phyloP scores from a whole-genome alignment of 2,329 filamentous ascomycete species.

The Whalleya microplaca region DNA sequence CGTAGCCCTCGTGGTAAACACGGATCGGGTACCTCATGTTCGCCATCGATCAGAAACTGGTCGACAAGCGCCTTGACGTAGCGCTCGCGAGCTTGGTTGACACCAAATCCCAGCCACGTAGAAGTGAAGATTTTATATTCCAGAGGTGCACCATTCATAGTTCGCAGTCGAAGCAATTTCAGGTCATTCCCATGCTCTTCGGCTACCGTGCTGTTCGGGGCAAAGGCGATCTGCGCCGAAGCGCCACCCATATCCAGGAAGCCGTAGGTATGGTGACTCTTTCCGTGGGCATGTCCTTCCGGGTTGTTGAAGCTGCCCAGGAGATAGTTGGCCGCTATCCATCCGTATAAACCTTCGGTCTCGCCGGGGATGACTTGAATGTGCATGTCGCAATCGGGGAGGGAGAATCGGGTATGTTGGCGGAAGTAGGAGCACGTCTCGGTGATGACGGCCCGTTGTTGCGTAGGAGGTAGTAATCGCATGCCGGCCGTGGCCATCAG shows the following conservation, averaged over 20 bases:
- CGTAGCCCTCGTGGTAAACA: constrained; percentile 82
- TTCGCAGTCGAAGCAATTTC: constrained; percentile 83
- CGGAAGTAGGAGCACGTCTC: constrained; percentile 84
- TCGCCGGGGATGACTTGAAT: constrained; percentile 95
- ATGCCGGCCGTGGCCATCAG: constrained; percentile 95
- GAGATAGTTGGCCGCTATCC: constrained; percentile 96
- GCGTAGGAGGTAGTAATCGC: constrained; percentile 75
- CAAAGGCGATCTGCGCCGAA: constrained; percentile 96
- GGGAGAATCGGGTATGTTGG: constrained; percentile 74
- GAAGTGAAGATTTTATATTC: constrained; percentile 94
- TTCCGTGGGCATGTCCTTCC: constrained; percentile 75
- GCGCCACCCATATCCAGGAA: constrained; percentile 99
- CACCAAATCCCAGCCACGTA: constrained; percentile 97
- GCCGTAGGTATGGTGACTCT: constrained; percentile 91
- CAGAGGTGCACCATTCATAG: constrained; percentile 72
- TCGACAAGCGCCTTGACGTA: constrained; percentile 81
- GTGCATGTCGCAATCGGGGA: constrained; percentile 88
- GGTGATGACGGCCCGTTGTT: constrained; percentile 73
- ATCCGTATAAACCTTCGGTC: constrained; percentile 94
- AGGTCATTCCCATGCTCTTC: constrained; percentile 88
- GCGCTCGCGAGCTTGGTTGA: constrained; percentile 84
- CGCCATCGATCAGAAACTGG: constrained; percentile 60
- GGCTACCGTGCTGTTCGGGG: constrained; percentile 88
- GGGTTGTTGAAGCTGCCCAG: constrained; percentile 87
- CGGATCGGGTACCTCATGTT: constrained; percentile 80